Conservation (phyloP, 257 asterid genomes). For the Striga asiatica region DNA sequence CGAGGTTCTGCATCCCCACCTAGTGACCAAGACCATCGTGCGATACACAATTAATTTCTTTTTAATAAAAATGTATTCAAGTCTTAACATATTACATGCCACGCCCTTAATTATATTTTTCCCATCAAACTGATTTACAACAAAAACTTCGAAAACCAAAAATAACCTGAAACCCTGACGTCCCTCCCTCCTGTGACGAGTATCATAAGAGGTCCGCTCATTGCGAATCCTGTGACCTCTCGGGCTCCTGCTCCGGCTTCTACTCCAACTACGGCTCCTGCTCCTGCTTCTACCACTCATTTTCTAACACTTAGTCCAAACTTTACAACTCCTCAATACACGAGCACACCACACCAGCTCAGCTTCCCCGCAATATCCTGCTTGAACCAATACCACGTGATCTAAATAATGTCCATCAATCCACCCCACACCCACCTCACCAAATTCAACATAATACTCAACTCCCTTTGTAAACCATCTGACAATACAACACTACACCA, state of each 20-base stretch:
- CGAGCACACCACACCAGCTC: conserved; percentile 5
- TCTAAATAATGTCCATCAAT: conserved; percentile 15
- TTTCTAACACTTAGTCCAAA: not conserved
- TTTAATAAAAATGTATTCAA: not conserved
- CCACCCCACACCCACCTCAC: conserved; percentile 12
- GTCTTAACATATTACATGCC: not conserved
- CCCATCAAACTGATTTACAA: not conserved
- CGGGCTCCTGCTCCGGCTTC: conserved; percentile 16
- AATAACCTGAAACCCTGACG: conserved; percentile 21
- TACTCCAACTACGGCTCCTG: conserved; percentile 10
- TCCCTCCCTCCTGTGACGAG: conserved; percentile 8
- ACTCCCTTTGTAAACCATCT: not conserved
- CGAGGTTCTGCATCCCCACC: not conserved
- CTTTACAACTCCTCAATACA: not conserved
- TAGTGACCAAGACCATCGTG: not conserved
- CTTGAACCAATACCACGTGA: conserved; percentile 2
- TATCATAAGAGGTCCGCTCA: conserved; percentile 14
- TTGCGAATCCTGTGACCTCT: conserved; percentile 11
- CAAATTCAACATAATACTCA: not conserved
- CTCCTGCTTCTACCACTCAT: conserved; percentile 16
- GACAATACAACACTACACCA: not conserved
- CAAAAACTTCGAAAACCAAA: not conserved
- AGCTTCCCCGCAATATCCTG: conserved; percentile 14
- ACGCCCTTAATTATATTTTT: too few species aligned
- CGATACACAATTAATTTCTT: not conserved